Base-by-base conservation (phyloP, 2,329 filamentous ascomycete species). In the Aspergillus vadensis region DNA sequence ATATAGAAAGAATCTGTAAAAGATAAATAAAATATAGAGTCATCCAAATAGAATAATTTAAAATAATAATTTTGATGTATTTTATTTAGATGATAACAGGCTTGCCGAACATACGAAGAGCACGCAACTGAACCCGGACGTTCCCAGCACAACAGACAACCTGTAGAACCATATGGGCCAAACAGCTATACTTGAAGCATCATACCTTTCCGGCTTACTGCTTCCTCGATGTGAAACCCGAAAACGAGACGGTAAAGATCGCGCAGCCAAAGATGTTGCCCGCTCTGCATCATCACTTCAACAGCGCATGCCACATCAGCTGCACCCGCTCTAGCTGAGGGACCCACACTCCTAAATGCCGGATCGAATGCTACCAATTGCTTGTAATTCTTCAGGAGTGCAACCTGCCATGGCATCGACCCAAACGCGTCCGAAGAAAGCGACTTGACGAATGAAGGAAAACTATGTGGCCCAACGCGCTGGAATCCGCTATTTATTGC, bases 211-310 rank as follows among this genome's bases (percentile, higher is more conserved):
- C 88, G 82, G 57, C 82, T 79, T 50, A 89, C 86, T 1, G 86
- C 88, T 69, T 97, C 92, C 58, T 97, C 91, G 15, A 92, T 78
- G 51, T 89, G 86, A 70, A 94, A 94, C 3, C 91, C 90, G 74
- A 96, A 96, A 2, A 97, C 92, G 43, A 94, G 82, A 56, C 86
- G 85, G 78, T 91, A 97, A 14, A 97, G 81, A 69, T 97, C 92
- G 53, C 87, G 83, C 64, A 97, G 79, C 82, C 94, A 97, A 8
- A 81, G 81, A 75, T 95, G 95, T 68, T 92, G 87, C 59, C 86
- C 83, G 27, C 86, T 87, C 59, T 86, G 82, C 55, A 85, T 85
- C 85, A 97, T 91, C 81, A 88, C 89, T 55, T 85, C 82, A 6
- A 97, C 89, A 53, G 91, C 91, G 74, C 88, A 89, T 38, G 90